Conservation (phyloP, 2,329 filamentous ascomycete genomes). For the Mollisia scopiformis region DNA sequence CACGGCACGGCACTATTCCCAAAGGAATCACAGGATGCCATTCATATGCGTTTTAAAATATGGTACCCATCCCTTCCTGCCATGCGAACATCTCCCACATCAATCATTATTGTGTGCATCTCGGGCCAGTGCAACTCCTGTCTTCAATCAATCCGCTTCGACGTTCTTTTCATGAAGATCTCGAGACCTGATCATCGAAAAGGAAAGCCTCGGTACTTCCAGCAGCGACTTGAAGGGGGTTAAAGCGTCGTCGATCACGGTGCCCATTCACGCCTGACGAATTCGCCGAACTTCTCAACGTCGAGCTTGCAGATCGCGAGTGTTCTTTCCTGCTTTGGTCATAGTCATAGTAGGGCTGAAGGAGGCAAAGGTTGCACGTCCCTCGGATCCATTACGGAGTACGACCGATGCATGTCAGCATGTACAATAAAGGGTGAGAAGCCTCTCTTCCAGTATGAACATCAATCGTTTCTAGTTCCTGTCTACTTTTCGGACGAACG, state of each 20-base stretch:
- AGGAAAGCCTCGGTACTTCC: background rate
- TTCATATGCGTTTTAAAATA: background rate
- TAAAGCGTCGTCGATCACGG: background rate
- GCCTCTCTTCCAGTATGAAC: too few relatives aligned
- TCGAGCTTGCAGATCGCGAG: background rate
- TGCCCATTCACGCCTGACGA: background rate
- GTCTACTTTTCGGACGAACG: too few relatives aligned
- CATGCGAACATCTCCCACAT: too few relatives aligned
- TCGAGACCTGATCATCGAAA: background rate
- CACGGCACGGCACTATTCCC: background rate
- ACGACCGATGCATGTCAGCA: too few relatives aligned
- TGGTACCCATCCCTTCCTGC: too few relatives aligned
- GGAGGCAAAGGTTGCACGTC: too few relatives aligned
- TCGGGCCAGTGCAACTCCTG: background rate
- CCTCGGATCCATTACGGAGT: too few relatives aligned
- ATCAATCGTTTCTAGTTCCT: too few relatives aligned
- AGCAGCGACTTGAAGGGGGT: background rate
- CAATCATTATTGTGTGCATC: background rate
- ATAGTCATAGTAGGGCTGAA: too few relatives aligned
- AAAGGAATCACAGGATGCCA: background rate
- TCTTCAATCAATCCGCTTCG: background rate
- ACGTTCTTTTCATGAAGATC: background rate
- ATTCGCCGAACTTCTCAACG: background rate
- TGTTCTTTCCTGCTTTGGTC: background rate
- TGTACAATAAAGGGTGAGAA: too few relatives aligned